Conservation (phyloP, 2,329 filamentous ascomycete species). For the Juglanconis sp. region DNA sequence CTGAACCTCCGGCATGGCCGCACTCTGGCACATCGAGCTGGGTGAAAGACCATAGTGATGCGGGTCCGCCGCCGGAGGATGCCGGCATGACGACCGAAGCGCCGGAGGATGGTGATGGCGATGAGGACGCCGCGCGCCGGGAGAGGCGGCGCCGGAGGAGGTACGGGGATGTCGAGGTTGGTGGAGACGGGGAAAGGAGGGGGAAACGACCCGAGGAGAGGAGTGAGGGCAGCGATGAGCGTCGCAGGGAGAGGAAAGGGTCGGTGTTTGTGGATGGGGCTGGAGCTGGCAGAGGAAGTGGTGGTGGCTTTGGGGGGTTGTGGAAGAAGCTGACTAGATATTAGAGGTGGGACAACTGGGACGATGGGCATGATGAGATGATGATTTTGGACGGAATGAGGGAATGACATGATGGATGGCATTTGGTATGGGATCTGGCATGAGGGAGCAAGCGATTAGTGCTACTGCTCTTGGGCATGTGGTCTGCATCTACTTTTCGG, state of each 20-base stretch:
- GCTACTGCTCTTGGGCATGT: background rate
- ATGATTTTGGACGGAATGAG: background rate
- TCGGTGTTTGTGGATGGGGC: slow-evolving; percentile 39
- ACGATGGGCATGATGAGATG: background rate
- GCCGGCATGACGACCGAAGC: slow-evolving; percentile 32
- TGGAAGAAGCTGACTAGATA: slow-evolving; percentile 52
- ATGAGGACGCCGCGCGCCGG: slow-evolving; percentile 48
- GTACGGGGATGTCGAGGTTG: slow-evolving; percentile 36
- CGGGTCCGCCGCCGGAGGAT: slow-evolving; percentile 53
- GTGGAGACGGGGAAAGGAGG: slow-evolving; percentile 26
- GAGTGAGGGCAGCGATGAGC: slow-evolving; percentile 44
- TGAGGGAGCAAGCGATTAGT: background rate
- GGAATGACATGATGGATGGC: background rate
- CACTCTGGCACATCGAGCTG: slow-evolving; percentile 63
- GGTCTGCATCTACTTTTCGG: background rate
- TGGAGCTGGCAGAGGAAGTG: slow-evolving; percentile 48
- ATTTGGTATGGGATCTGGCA: background rate
- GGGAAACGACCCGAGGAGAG: slow-evolving; percentile 24
- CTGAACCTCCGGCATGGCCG: slow-evolving; percentile 44
- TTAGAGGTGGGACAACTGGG: background rate
- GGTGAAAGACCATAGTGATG: slow-evolving; percentile 64
- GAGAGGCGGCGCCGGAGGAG: slow-evolving; percentile 46
- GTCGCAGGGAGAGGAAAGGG: slow-evolving; percentile 36
- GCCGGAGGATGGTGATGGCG: slow-evolving; percentile 39
- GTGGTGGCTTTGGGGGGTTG: slow-evolving; percentile 41